These are phyloP conservation scores for Lactarius pseudohatsudake DNA, from an alignment of 768 basidiomycete genomes.

Conservation along the genomic window DNA sequence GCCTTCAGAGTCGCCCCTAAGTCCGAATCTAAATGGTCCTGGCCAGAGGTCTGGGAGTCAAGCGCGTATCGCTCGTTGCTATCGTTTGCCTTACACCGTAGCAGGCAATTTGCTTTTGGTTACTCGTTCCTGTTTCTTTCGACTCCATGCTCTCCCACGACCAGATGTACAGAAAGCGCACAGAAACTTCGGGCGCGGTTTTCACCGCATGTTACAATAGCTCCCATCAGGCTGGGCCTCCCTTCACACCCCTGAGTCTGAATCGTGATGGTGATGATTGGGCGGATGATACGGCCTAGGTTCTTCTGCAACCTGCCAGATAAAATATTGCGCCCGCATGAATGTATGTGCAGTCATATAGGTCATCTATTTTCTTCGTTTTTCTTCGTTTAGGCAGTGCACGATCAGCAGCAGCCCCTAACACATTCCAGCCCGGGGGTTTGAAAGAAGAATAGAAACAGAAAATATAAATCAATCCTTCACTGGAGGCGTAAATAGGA, in stretches of 20 bases:
- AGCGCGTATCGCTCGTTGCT: neutral
- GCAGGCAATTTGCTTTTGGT: neutral
- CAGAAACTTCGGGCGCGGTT: neutral
- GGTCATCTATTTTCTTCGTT: neutral
- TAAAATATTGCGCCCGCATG: neutral
- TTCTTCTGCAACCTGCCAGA: neutral
- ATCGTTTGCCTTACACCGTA: neutral
- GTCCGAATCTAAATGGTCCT: no score
- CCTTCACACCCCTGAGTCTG: neutral
- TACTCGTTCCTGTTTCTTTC: neutral
- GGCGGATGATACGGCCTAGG: neutral
- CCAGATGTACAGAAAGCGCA: neutral
- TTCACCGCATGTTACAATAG: neutral
- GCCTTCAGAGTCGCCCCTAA: no score
- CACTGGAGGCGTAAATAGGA: neutral
- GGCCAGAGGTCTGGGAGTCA: conserved; percentile 15
- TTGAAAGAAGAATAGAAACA: neutral
- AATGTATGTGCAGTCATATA: neutral
- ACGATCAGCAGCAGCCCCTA: neutral
- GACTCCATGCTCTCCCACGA: neutral
- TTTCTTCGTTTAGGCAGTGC: neutral
- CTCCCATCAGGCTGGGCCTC: neutral
- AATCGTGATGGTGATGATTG: neutral
- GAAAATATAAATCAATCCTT: neutral
- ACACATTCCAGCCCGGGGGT: neutral